These are phyloP conservation scores for Russula foetens DNA, from an alignment of 768 basidiomycete species.

Conservation along the genomic window DNA sequence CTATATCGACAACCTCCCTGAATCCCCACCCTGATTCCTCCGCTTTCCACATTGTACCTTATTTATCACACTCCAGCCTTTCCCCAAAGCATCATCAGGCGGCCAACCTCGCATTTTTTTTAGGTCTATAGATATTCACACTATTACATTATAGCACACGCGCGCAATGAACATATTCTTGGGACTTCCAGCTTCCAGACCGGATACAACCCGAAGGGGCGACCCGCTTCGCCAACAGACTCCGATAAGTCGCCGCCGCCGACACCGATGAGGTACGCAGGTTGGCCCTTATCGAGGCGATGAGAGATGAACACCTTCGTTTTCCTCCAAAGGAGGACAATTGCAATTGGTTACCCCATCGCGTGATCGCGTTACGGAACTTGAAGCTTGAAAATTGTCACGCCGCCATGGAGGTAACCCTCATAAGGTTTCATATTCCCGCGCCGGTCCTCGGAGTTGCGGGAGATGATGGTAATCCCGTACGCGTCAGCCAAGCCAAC, in stretches of 20 bases:
- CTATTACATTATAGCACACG: slow-evolving; percentile 16
- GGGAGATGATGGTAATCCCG: neutral
- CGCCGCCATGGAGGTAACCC: neutral
- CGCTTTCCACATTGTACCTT: slow-evolving; percentile 1
- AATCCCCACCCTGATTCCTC: neutral
- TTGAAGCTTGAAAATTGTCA: too few species aligned
- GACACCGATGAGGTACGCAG: neutral
- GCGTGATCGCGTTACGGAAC: neutral
- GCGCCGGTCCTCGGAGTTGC: neutral
- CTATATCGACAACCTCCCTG: slow-evolving; percentile 59
- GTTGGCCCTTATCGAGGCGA: neutral
- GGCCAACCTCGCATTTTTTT: slow-evolving; percentile 7
- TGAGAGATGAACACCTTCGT: neutral
- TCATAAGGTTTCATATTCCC: too few species aligned
- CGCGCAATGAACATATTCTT: slow-evolving; percentile 1
- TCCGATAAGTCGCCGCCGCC: neutral
- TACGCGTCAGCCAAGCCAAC: neutral
- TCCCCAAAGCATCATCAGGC: slow-evolving; percentile 7
- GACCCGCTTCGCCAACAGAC: neutral
- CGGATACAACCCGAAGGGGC: neutral
- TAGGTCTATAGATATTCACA: slow-evolving; percentile 13
- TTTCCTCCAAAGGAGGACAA: neutral
- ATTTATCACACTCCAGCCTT: neutral
- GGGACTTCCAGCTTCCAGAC: neutral
- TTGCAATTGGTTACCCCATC: neutral